phyloP scores from a whole-genome alignment of 305 asterid genomes.

The Fraxinus xanthoxyloides region DNA sequence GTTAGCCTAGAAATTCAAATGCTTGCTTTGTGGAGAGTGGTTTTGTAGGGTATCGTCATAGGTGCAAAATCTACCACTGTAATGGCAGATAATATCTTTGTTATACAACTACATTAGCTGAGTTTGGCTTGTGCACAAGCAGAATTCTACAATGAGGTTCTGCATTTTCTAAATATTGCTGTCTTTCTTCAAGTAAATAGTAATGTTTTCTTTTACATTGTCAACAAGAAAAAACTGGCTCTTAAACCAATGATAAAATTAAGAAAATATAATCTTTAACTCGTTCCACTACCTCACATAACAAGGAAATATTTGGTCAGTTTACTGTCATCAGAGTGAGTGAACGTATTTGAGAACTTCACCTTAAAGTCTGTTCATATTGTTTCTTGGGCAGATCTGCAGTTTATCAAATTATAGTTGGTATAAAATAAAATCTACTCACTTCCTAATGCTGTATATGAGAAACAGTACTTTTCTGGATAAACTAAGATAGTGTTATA shows the following conservation, averaged over 20 bases:
- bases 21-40: not conserved
- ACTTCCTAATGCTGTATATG: too few species aligned
- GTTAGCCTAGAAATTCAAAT: not conserved
- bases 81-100: not conserved
- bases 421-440: too few species aligned
- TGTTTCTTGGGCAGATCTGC: too few species aligned
- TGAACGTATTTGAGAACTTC: too few species aligned
- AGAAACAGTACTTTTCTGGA: too few species aligned
- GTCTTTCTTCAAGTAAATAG: not conserved
- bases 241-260: not conserved
- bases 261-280: not conserved
- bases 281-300: not conserved
- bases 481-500: too few species aligned
- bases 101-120: not conserved
- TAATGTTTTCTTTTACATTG: not conserved
- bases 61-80: not conserved
- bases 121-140: too few species aligned
- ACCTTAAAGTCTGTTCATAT: too few species aligned
- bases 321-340: too few species aligned
- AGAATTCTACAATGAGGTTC: not conserved
- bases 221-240: not conserved
- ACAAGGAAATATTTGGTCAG: not conserved
- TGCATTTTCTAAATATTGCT: not conserved
- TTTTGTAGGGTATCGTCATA: not conserved
- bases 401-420: too few species aligned